These are phyloP conservation scores for Microbotryum violaceum DNA, from an alignment of 1,284 basidiomycete species.

Conservation along the genomic window DNA sequence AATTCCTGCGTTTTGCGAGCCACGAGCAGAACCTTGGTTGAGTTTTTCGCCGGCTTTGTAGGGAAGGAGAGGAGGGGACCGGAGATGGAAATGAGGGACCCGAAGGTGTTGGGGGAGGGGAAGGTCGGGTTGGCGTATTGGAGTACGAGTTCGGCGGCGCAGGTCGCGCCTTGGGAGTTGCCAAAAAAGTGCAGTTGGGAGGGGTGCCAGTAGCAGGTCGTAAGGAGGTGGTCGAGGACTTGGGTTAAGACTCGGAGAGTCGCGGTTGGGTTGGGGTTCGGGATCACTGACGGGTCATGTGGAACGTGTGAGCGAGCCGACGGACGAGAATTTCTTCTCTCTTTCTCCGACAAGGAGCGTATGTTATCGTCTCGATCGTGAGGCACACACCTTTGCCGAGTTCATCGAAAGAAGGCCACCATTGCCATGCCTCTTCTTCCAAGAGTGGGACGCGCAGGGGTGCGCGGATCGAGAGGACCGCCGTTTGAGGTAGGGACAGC, in stretches of 20 bases:
- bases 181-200: slow-evolving; percentile 40
- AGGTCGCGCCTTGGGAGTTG: slow-evolving; percentile 41
- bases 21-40: slow-evolving; percentile 12
- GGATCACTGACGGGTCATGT: slow-evolving; percentile 20
- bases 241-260: slow-evolving; percentile 30
- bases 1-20: slow-evolving; percentile 12
- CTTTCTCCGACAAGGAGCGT: background rate
- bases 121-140: slow-evolving; percentile 5
- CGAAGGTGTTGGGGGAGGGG: slow-evolving; percentile 6
- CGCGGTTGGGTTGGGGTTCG: slow-evolving; percentile 34
- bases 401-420: slow-evolving; percentile 41
- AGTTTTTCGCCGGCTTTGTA: background rate
- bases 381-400: slow-evolving; percentile 37
- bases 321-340: background rate
- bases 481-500: slow-evolving; percentile 42
- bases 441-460: slow-evolving; percentile 39
- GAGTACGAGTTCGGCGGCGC: slow-evolving; percentile 38
- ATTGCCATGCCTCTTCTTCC: slow-evolving; percentile 39
- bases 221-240: slow-evolving; percentile 34
- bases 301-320: background rate
- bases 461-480: slow-evolving; percentile 38
- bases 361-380: background rate
- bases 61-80: slow-evolving; percentile 20
- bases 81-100: slow-evolving; percentile 14
- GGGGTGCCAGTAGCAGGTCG: slow-evolving; percentile 33